These are phyloP conservation scores for Talaromyces trachyspermus DNA, from an alignment of 495 filamentous ascomycete genomes.

Conservation along the genomic window DNA sequence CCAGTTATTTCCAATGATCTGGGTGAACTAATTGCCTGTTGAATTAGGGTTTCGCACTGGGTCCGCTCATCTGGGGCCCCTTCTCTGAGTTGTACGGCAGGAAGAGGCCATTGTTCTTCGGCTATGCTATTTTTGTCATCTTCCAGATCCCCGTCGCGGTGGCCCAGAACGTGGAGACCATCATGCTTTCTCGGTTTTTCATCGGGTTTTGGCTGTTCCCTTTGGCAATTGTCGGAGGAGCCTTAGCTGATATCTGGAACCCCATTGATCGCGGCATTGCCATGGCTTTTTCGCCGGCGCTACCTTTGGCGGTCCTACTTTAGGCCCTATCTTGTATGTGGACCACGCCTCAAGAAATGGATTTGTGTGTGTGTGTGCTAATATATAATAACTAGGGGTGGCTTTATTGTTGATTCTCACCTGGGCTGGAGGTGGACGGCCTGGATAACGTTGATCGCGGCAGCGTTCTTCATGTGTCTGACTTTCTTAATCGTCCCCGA, in stretches of 20 bases:
- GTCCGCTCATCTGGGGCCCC: slow-evolving; percentile 49
- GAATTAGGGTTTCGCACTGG: slow-evolving; percentile 45
- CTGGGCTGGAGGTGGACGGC: slow-evolving; percentile 60
- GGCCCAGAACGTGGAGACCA: slow-evolving; percentile 48
- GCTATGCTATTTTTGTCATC: slow-evolving; percentile 48
- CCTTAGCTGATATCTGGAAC: slow-evolving; percentile 54
- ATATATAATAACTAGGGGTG: slow-evolving; percentile 28
- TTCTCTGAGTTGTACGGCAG: slow-evolving; percentile 53
- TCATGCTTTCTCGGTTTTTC: slow-evolving; percentile 56
- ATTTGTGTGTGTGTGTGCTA: too few relatives aligned
- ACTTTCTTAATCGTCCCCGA: slow-evolving; percentile 50
- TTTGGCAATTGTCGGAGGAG: slow-evolving; percentile 53
- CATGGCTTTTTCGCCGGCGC: slow-evolving; percentile 47
- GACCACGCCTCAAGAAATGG: not conserved
- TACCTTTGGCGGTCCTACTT: slow-evolving; percentile 50
- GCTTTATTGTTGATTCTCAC: slow-evolving; percentile 48
- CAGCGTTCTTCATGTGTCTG: slow-evolving; percentile 38
- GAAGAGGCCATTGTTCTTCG: slow-evolving; percentile 47
- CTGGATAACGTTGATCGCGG: slow-evolving; percentile 57
- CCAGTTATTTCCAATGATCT: slow-evolving; percentile 26
- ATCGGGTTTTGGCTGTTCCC: slow-evolving; percentile 58
- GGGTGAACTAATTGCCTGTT: too few relatives aligned
- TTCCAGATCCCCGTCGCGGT: slow-evolving; percentile 57
- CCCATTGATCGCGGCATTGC: slow-evolving; percentile 55
- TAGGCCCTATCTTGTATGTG: slow-evolving; percentile 32